These are phyloP conservation scores for Didymella arachidicola DNA, from an alignment of 2,329 filamentous ascomycete genomes.

Conservation along the genomic window DNA sequence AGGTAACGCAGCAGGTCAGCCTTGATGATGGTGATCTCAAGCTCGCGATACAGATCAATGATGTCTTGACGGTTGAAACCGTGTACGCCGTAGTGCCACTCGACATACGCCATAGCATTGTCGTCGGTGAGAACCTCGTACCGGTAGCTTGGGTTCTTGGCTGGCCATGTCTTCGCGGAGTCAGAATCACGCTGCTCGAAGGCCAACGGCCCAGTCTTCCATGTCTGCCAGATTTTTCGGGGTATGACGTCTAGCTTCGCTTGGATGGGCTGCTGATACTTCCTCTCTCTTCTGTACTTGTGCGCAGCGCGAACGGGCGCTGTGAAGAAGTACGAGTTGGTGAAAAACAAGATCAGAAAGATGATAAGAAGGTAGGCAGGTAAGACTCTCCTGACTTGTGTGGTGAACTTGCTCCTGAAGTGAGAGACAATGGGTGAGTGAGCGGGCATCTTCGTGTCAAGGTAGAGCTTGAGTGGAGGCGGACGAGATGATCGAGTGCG, in stretches of 20 bases:
- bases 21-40: constrained; percentile 68
- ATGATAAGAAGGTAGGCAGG: constrained; percentile 44
- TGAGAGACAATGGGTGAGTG: constrained; percentile 46
- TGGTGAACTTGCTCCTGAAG: constrained; percentile 44
- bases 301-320: constrained; percentile 45
- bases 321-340: constrained; percentile 45
- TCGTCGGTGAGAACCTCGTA: constrained; percentile 75
- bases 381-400: constrained; percentile 46
- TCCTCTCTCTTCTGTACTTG: constrained; percentile 46
- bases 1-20: constrained; percentile 72
- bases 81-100: constrained; percentile 70
- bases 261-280: constrained; percentile 45
- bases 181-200: constrained; percentile 71
- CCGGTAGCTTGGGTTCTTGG: constrained; percentile 70
- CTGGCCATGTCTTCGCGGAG: constrained; percentile 69
- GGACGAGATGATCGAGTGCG: constrained; percentile 42
- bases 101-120: constrained; percentile 72
- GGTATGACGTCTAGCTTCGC: constrained; percentile 56
- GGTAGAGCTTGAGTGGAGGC: constrained; percentile 45
- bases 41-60: constrained; percentile 38
- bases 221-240: constrained; percentile 78
- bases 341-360: constrained; percentile 44
- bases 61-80: constrained; percentile 71
- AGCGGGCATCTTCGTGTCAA: constrained; percentile 43
- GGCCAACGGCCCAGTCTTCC: constrained; percentile 72